These are phyloP conservation scores for Calocybe cyanea DNA, from an alignment of 768 basidiomycete genomes.

Conservation along the genomic window DNA sequence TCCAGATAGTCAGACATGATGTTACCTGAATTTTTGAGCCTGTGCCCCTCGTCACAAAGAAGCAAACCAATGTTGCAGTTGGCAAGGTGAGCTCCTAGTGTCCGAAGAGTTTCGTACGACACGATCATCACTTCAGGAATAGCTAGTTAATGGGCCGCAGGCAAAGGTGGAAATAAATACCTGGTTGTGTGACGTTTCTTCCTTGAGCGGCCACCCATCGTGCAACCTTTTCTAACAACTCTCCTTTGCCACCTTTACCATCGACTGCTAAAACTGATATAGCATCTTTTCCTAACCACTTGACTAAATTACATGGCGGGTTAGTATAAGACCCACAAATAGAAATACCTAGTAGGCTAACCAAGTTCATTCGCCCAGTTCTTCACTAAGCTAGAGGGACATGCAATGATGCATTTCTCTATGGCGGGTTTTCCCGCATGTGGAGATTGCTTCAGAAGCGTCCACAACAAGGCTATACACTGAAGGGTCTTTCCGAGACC, in stretches of 20 bases:
- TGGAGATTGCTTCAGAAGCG: conserved; percentile 92
- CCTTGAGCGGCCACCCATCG: conserved; percentile 90
- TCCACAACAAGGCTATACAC: conserved; percentile 95
- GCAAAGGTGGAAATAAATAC: conserved; percentile 34
- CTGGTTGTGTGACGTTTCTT: conserved; percentile 88
- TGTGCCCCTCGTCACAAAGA: conserved; percentile 96
- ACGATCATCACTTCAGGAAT: conserved; percentile 87
- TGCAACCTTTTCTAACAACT: conserved; percentile 72
- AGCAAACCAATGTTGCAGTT: conserved; percentile 83
- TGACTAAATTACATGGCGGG: conserved; percentile 38
- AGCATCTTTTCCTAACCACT: conserved; percentile 91
- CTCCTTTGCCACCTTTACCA: conserved; percentile 85
- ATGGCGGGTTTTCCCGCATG: conserved; percentile 81
- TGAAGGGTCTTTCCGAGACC: conserved; percentile 96
- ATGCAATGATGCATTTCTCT: conserved; percentile 97
- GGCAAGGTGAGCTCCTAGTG: conserved; percentile 70
- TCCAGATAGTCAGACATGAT: background rate
- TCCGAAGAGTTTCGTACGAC: conserved; percentile 93
- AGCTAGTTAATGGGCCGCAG: background rate
- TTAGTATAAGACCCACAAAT: background rate
- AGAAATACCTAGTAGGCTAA: conserved; percentile 28
- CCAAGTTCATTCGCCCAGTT: conserved; percentile 99
- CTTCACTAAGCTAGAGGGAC: conserved; percentile 93
- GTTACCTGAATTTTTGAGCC: conserved; percentile 90
- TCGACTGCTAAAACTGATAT: conserved; percentile 85